Conservation (phyloP, 2,329 filamentous ascomycete genomes). For the Harringtonia lauricola region DNA sequence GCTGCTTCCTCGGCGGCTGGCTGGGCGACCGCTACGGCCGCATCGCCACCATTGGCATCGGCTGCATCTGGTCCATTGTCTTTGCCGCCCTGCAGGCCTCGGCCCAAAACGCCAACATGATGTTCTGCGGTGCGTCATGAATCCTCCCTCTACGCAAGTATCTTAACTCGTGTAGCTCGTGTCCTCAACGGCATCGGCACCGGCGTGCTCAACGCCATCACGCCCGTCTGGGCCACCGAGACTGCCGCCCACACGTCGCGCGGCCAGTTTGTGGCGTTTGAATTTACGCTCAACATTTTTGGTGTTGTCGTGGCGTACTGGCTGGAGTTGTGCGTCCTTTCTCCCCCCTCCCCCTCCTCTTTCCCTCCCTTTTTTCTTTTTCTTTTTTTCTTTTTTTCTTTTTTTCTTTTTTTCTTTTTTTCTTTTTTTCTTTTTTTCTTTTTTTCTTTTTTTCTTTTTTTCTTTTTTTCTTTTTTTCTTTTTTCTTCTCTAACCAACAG, state of each 20-base stretch:
- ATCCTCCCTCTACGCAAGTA: too few species aligned
- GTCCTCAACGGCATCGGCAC: conserved; percentile 53
- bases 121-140: conserved; percentile 47
- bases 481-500: neutral
- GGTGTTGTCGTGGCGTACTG: conserved; percentile 16
- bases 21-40: conserved; percentile 51
- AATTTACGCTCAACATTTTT: conserved; percentile 41
- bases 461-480: too few species aligned
- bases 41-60: conserved; percentile 51
- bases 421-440: too few species aligned
- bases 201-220: conserved; percentile 59
- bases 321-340: neutral
- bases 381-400: neutral
- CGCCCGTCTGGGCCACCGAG: conserved; percentile 62
- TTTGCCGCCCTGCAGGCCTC: conserved; percentile 55
- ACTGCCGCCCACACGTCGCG: conserved; percentile 56
- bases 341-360: neutral
- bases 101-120: conserved; percentile 56
- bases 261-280: conserved; percentile 58
- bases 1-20: conserved; percentile 43
- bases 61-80: conserved; percentile 43
- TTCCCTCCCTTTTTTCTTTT: neutral
- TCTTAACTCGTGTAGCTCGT: too few species aligned
- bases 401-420: too few species aligned
- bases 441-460: too few species aligned